Evolutionary conservation across 176 grass and related monocot genomes (phyloP).

Genomic region (Saccharum officinarum): DNA sequence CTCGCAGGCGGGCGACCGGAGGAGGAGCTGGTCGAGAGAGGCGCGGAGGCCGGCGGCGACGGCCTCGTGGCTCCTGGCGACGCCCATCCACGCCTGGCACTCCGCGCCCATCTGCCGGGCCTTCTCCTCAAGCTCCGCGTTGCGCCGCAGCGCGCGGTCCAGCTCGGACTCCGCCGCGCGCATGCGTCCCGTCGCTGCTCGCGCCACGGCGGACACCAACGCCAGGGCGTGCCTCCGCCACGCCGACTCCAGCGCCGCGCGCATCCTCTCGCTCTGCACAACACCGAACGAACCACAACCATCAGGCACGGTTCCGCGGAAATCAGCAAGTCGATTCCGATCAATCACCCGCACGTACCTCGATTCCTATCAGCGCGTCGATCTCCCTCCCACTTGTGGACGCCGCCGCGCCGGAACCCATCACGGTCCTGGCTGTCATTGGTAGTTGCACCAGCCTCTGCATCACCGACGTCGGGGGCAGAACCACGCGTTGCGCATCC

Average conservation of each 20-base stretch:
- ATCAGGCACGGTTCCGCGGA: not conserved
- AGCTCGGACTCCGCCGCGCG: constrained; percentile 45
- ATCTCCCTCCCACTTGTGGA: not conserved
- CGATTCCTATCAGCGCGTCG: not conserved
- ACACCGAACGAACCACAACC: not conserved
- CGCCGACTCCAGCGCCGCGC: constrained; percentile 34
- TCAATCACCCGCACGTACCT: not conserved
- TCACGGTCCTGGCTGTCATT: not conserved
- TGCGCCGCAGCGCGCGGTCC: constrained; percentile 35
- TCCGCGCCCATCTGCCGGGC: constrained; percentile 46
- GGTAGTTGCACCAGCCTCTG: not conserved
- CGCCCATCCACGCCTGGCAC: constrained; percentile 51
- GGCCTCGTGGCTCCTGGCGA: constrained; percentile 51
- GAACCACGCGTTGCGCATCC: not conserved
- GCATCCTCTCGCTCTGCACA: constrained; percentile 44
- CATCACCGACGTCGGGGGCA: not conserved
- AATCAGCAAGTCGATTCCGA: not conserved
- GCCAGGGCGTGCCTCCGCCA: constrained; percentile 22
- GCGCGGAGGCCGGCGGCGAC: constrained; percentile 38
- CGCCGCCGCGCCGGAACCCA: not conserved
- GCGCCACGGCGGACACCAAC: constrained; percentile 23
- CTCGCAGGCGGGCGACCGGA: not conserved
- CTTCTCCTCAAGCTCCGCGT: constrained; percentile 53
- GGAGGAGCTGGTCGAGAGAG: constrained; percentile 51
- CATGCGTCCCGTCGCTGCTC: not conserved